Conservation (phyloP, 2,329 filamentous ascomycete species). For the Arthrobotrys conoides region DNA sequence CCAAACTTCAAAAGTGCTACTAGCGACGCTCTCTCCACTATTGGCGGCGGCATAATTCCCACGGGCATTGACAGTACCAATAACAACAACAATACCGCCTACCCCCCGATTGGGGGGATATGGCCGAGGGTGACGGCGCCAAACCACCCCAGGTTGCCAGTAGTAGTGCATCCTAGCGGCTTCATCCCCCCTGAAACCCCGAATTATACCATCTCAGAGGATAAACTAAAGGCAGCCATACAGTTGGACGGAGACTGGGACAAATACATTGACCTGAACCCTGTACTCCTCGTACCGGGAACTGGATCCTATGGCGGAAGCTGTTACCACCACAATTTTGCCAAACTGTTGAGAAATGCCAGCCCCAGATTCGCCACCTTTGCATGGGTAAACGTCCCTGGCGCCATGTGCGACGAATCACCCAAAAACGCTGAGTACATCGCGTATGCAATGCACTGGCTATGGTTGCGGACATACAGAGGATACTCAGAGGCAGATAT, state of each 20-base stretch:
- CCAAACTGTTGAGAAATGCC: slow-evolving; percentile 68
- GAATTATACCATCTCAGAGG: slow-evolving; percentile 70
- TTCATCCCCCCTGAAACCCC: slow-evolving; percentile 67
- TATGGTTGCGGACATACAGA: slow-evolving; percentile 40
- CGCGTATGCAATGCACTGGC: slow-evolving; percentile 70
- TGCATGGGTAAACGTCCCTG: slow-evolving; percentile 73
- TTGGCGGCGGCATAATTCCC: slow-evolving; percentile 42
- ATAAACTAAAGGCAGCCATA: slow-evolving; percentile 70
- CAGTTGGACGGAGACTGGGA: slow-evolving; percentile 70
- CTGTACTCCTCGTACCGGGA: slow-evolving; percentile 72
- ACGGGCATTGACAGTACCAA: slow-evolving; percentile 43
- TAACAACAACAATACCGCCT: slow-evolving; percentile 38
- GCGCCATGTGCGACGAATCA: slow-evolving; percentile 69
- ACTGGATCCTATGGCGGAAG: slow-evolving; percentile 70
- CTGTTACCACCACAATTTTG: slow-evolving; percentile 70
- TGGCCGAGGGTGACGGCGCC: slow-evolving; percentile 66
- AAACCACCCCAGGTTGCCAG: slow-evolving; percentile 31
- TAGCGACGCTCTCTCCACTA: slow-evolving; percentile 55
- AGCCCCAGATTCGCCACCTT: slow-evolving; percentile 69
- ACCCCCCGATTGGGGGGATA: slow-evolving; percentile 62
- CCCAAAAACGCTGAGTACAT: slow-evolving; percentile 73
- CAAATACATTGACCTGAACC: slow-evolving; percentile 69
- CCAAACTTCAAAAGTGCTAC: slow-evolving; percentile 48
- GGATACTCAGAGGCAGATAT: slow-evolving; percentile 71
- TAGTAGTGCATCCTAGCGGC: slow-evolving; percentile 16